Evolutionary conservation across 2,329 filamentous ascomycete species (phyloP), one percentile per base, ranked within the genome.

Genomic region (Lomentospora prolificans): DNA sequence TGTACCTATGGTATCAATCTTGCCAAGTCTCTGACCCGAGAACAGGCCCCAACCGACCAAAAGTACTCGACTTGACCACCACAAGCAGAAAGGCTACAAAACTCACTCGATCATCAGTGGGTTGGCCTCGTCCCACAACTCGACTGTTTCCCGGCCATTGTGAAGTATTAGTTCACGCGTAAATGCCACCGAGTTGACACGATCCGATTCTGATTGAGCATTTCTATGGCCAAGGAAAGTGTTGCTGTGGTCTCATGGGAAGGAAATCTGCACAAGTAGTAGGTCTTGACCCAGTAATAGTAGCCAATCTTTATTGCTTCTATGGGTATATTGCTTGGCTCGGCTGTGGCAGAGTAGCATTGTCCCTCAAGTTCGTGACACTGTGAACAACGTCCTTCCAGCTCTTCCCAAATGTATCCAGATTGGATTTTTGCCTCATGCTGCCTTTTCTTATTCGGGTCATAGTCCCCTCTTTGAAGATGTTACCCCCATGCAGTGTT

Each of bases 1-100:
- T 27, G n/a, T 24, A 50, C 44, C 44, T 22, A 22, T 50, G 14
- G 44, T 54, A 54, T 54, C 52, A 46, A 54, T 54, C 52, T 27
- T n/a, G 52, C 52, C 52, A 54, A 54, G 52, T 28, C 17, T n/a
- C 31, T 12, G 7, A 50, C n/a, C 46, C 50, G 25, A 14, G 17
- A 19, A 17, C 14, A 7, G n/a, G 4, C 50, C 50, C 10, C 27
- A 19, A 30, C 30, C n/a, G 50, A 30, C 7, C 50, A 10, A 28
- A 30, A 31, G 14, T 25, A n/a, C 48, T 6, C 39, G 5, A 22
- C 10, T 46, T 46, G 39, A 46, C 44, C 44, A 41, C n/a, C n/a
- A n/a, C n/a, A n/a, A n/a, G n/a, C n/a, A n/a, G n/a, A n/a, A n/a
- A 39, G 9, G 36, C n/a, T 17, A 41, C 36, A 41, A 41, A 17